phyloP scores from a whole-genome alignment of 108 stramenopile genomes.

The Pseudonitzschia multiseries region DNA sequence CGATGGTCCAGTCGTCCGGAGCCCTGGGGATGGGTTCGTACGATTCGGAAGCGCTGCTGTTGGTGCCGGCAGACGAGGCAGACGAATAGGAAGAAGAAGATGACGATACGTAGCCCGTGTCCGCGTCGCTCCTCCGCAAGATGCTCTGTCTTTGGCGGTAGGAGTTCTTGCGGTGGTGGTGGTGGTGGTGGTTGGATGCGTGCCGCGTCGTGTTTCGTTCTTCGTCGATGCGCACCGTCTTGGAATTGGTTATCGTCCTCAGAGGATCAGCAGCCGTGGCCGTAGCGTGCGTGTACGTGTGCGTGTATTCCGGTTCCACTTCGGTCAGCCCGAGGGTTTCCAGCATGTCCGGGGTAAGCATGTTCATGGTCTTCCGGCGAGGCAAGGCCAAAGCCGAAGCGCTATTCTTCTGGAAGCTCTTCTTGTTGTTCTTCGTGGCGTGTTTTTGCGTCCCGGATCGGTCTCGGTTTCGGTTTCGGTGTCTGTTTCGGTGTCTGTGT shows the following conservation, averaged over 20 bases:
- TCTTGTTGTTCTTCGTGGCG: background rate
- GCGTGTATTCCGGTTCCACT: background rate
- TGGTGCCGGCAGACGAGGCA: background rate
- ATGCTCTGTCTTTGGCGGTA: background rate
- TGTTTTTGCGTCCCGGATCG: no score
- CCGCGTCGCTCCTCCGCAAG: background rate
- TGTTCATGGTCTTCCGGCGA: background rate
- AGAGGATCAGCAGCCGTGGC: background rate
- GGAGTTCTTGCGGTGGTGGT: background rate
- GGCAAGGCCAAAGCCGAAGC: background rate
- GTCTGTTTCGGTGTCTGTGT: no score
- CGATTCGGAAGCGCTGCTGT: no score
- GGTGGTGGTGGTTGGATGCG: background rate
- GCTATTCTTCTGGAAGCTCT: background rate
- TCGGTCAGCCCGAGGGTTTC: background rate
- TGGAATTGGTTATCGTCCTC: background rate
- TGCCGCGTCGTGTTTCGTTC: background rate
- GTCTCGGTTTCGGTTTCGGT: no score
- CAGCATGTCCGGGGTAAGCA: conserved; percentile 8
- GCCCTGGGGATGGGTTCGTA: background rate
- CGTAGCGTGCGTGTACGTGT: background rate
- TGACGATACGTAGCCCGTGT: background rate
- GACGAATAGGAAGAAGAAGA: background rate
- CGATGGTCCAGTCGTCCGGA: background rate
- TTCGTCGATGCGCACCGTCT: background rate